Evolutionary conservation across 1,284 basidiomycete genomes (phyloP), one percentile per base, ranked within the genome.

Genomic region (Malassezia cuniculi): DNA sequence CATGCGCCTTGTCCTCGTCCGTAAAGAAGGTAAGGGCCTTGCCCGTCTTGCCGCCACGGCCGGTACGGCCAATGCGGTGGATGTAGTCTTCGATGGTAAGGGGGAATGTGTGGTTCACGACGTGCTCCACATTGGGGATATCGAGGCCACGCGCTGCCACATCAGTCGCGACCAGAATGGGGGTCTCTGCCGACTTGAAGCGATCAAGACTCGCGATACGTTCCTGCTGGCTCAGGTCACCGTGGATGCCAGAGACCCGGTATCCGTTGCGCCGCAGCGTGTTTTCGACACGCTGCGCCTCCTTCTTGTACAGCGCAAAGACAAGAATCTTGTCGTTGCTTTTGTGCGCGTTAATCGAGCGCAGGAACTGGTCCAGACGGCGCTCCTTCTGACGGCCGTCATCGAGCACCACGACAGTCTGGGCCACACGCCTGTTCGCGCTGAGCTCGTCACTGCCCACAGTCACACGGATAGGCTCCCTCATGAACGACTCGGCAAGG

Each of bases 131-230:
- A 63, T 93, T 82, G 3, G 93, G 89, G 57, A 99, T 95, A 71
- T 99, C 90, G 48, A 97, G 72, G 14, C 90, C 93, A 48, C 90
- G 77, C 17, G 90, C 89, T 1, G 93, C 93, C 3, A 99, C 90
- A 67, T 99, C 90, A 17, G 90, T 97, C 4, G 93, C 93, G 19
- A 99, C 90, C 44, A 97, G 74, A 12, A 97, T 68, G 29, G 81
- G 79, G 2, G 80, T 83, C 41, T 74, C 75, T 4, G 86, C 90
- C 18, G 75, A 76, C 69, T 89, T 93, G 74, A 99, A 95, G 34
- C 77, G 77, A 22, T 89, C 82, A 18, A 99, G 73, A 6, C 84
- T 81, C 33, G 83, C 80, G 69, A 87, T 80, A 3, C 93, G 77
- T 34, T 82, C 81, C 20, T 74, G 73, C 69, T 99, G 93, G 15